Evolutionary conservation across 108 stramenopile genomes (phyloP), one percentile per base, ranked within the genome.

Genomic region (Schizochytrium sp.): DNA sequence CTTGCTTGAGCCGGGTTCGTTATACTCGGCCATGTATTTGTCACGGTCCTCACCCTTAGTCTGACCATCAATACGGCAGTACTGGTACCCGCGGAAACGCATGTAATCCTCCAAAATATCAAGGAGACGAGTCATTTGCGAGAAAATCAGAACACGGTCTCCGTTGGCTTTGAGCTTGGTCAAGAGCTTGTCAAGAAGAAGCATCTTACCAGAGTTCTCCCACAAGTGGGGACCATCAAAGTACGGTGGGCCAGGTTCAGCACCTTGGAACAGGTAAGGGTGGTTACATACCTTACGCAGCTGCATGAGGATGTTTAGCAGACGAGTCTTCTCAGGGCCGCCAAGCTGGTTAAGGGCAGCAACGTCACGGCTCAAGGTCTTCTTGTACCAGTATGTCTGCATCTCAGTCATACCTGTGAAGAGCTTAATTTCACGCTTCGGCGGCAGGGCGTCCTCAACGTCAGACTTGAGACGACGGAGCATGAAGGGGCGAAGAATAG

Each of bases 271-370:
- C 7, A 99, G 95, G 93, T 99, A 99, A 0, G 99, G 99, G 94
- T 99, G 99, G 91, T 99, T 99, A 93, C 99, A 99, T 7, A 98
- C 97, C 94, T 99, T 99, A 13, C 98, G 93, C 46, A 99, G 96
- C 91, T 95, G 94, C 99, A 99, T 99, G 90, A 99, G 94, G 56
- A 98, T 93, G 90, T 99, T 99, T 90, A 97, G 93, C 72, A 99
- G 93, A 44, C 97, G 95, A 15, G 94, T 94, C 47, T 95, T 92
- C 89, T 96, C 96, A n/a, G 98, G 97, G 28, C 98, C 98, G 46
- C 97, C 96, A 57, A 97, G 87, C 87, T 94, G 95, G 92, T 98
- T 98, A 8, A 98, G 91, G 88, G 97, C 96, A 57, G 94, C 95
- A 38, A 97, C 96, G 92, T 98, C 98, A 93, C 98, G 97, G 53